Conservation (phyloP, 2,329 filamentous ascomycete species). For the Paecilomyces fulvus region DNA sequence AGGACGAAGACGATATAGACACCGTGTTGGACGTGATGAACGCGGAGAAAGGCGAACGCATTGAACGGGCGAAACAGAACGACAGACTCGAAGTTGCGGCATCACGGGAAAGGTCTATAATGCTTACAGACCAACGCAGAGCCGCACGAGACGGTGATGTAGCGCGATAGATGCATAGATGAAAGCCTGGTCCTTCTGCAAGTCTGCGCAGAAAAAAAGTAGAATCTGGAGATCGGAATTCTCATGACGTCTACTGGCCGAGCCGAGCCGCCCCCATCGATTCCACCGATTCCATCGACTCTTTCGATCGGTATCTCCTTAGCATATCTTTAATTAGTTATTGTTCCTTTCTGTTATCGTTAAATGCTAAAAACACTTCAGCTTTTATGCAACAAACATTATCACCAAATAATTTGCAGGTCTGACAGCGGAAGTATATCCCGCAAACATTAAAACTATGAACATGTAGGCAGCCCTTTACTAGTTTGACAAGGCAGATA, state of each 20-base stretch:
- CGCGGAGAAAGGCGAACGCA: not conserved
- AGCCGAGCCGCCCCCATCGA: not conserved
- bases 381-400: not conserved
- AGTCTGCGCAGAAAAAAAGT: not conserved
- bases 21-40: not conserved
- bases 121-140: not conserved
- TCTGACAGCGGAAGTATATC: not conserved
- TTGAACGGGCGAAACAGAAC: constrained; percentile 1
- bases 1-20: constrained; percentile 1
- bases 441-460: not conserved
- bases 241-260: not conserved
- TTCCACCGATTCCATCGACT: not conserved
- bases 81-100: constrained; percentile 2
- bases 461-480: too few relatives aligned
- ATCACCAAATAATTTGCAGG: not conserved
- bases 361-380: not conserved
- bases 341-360: not conserved
- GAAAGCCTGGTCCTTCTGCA: not conserved
- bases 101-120: not conserved
- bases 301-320: not conserved
- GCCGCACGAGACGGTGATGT: not conserved
- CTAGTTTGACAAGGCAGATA: too few relatives aligned
- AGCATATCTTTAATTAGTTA: not conserved
- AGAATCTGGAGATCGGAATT: not conserved
- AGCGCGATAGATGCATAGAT: not conserved